Conservation (phyloP, 768 basidiomycete genomes). For the Clitopilus hobsonii region DNA sequence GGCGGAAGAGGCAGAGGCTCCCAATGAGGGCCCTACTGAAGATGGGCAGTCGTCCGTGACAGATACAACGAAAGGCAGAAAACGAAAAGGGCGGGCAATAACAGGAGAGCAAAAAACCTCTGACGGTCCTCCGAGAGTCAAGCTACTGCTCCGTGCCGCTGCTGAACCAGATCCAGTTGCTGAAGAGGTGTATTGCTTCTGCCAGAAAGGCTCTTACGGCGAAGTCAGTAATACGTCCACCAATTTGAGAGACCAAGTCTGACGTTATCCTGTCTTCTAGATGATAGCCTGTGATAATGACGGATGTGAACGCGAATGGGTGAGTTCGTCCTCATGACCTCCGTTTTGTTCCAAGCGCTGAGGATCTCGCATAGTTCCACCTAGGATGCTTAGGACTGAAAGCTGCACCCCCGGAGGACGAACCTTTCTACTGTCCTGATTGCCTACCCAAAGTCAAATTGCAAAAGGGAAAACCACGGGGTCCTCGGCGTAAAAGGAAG, state of each 20-base stretch:
- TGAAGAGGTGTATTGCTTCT: conserved; percentile 72
- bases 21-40: conserved; percentile 14
- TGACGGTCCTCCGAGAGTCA: background rate
- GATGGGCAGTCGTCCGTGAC: background rate
- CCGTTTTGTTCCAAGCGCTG: background rate
- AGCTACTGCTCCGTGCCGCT: background rate
- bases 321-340: conserved; percentile 28
- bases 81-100: background rate
- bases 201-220: conserved; percentile 75
- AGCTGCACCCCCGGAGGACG: conserved; percentile 46
- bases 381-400: conserved; percentile 59
- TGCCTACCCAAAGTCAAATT: conserved; percentile 34
- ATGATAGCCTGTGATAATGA: conserved; percentile 86
- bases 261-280: no score
- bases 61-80: background rate
- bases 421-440: conserved; percentile 68
- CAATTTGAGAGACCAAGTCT: no score
- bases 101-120: background rate
- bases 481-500: conserved; percentile 12
- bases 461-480: conserved; percentile 20
- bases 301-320: conserved; percentile 79
- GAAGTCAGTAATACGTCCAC: conserved; percentile 66
- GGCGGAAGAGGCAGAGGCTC: background rate
- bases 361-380: conserved; percentile 53
- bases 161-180: background rate